Evolutionary conservation across 2,329 filamentous ascomycete genomes (phyloP), one percentile per base, ranked within the genome.

Genomic region (Trichoderma polysporum): DNA sequence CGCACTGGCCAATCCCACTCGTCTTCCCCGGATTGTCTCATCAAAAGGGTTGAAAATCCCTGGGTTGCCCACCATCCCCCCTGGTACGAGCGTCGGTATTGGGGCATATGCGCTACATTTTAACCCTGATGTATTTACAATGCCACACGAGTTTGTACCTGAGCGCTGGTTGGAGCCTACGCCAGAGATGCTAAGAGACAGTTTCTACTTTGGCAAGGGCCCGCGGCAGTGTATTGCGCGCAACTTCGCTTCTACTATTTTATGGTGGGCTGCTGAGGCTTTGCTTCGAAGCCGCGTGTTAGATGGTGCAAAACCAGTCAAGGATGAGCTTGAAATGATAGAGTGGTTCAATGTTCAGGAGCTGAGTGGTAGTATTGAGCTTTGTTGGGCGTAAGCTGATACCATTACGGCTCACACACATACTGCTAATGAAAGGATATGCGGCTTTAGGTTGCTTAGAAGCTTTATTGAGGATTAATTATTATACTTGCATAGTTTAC

Each of bases 201-300:
- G 54, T 27, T 58, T 58, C 9, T 39, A 45, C 37, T 58, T 58
- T 58, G 54, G 54, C 25, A 58, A 45, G 29, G 54, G 54, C 5
- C 37, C 54, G 15, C 17, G 54, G 54, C 54, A 58, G 29, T 58
- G 54, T 25, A 58, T 58, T 58, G 54, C 54, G 9, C 54, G 54
- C 17, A 58, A 58, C 4, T 58, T 58, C 9, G 54, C 54, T 1
- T 58, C 54, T 19, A 37, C 54, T 13, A 45, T 58, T 31, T 25
- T 58, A 9, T 58, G 54, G 54, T 58, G 54, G 54, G 54, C 37
- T 45, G 22, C 54, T 4, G 54, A 58, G 37, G 37, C 17, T 45
- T 8, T 58, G 8, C 19, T 58, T 45, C 17, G 37, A 45, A 45
- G 25, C 5, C 25, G 54, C 8, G 25, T 45, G 37, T 13, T 58